phyloP scores from a whole-genome alignment of 2,329 filamentous ascomycete species.

The Stemphylium lycopersici region DNA sequence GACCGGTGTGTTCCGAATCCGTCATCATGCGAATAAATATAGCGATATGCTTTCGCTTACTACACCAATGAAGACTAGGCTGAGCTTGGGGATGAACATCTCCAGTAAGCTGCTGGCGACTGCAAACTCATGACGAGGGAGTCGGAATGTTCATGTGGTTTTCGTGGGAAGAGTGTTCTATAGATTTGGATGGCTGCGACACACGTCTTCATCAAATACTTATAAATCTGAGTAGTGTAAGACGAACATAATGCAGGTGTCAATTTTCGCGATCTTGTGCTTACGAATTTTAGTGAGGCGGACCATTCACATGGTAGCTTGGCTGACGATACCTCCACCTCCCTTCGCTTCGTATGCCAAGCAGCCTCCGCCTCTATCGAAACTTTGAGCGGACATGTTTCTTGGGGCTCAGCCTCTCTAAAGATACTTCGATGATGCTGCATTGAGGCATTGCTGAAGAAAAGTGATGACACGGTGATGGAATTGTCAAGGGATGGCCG shows the following conservation, averaged over 20 bases:
- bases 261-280: background rate
- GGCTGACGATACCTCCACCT: background rate
- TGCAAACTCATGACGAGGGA: too few relatives aligned
- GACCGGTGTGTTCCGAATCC: background rate
- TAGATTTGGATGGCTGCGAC: too few relatives aligned
- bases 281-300: background rate
- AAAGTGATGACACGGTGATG: background rate
- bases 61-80: background rate
- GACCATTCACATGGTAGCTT: background rate
- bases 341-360: background rate
- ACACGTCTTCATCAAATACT: background rate
- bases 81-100: background rate
- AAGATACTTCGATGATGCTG: background rate
- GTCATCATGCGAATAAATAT: slow-evolving; percentile 4
- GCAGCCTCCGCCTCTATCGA: slow-evolving; percentile 7
- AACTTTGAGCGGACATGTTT: background rate
- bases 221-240: background rate
- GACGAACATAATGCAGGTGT: background rate
- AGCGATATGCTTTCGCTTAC: background rate
- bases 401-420: background rate
- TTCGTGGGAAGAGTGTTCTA: too few relatives aligned
- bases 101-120: background rate
- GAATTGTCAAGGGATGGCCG: background rate
- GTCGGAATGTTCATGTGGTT: too few relatives aligned
- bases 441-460: slow-evolving; percentile 4